Evolutionary conservation across 306 rosid species (phyloP).

Genomic region (Pyrus bretschneideri): DNA sequence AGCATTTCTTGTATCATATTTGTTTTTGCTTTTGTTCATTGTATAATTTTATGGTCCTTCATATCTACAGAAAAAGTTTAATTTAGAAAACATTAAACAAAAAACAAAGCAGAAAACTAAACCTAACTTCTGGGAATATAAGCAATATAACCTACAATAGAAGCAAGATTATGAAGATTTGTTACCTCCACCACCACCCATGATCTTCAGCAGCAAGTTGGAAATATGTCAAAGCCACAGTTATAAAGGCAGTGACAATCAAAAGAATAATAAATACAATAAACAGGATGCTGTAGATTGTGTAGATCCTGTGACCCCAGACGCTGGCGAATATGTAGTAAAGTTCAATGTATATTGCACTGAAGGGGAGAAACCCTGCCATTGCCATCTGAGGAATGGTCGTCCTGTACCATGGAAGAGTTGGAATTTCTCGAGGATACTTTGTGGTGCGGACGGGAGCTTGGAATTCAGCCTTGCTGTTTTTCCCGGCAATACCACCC

Average conservation of each 20-base stretch:
- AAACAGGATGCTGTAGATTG: conserved; percentile 92
- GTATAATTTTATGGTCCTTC: not conserved
- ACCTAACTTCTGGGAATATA: not conserved
- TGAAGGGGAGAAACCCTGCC: conserved; percentile 98
- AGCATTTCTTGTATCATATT: not conserved
- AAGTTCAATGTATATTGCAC: conserved; percentile 94
- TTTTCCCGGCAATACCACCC: conserved; percentile 97
- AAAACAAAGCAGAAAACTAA: not conserved
- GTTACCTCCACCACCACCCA: conserved; percentile 99
- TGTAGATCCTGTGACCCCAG: conserved; percentile 98
- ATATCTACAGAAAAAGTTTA: not conserved
- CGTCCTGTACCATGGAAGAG: conserved; percentile 86
- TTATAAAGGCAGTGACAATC: conserved; percentile 95
- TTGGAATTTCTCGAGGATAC: conserved; percentile 89
- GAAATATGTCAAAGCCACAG: conserved; percentile 96
- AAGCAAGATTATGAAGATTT: not conserved
- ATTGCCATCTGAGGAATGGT: conserved; percentile 97
- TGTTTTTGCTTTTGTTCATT: not conserved
- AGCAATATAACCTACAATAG: not conserved
- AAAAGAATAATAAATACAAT: conserved; percentile 88
- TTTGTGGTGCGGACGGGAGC: conserved; percentile 94
- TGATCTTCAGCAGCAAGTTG: conserved; percentile 99
- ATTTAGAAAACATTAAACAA: not conserved
- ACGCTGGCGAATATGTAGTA: conserved; percentile 98
- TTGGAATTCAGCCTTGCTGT: conserved; percentile 83